Evolutionary conservation across 169 alveolate species (phyloP).

Genomic region (Plasmodium malariae): DNA sequence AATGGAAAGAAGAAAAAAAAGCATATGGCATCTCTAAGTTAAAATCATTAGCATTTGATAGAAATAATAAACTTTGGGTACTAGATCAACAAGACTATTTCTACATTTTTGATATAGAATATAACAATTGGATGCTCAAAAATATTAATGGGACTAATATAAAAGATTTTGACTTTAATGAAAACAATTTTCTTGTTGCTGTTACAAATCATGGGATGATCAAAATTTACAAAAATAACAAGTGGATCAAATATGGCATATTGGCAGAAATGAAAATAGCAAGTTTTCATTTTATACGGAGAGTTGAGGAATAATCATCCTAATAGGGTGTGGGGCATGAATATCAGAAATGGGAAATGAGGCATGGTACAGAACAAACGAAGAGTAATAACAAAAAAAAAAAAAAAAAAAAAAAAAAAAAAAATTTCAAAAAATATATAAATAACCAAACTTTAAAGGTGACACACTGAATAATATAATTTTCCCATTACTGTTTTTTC

Average conservation of each 20-base stretch:
- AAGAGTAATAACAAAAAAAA: neutral
- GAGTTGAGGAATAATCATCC: no score
- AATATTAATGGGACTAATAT: slow-evolving; percentile 47
- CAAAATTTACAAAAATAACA: slow-evolving; percentile 30
- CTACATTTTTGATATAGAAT: slow-evolving; percentile 18
- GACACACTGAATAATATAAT: no score
- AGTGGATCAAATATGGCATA: slow-evolving; percentile 71
- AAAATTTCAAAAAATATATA: neutral
- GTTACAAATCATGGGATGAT: slow-evolving; percentile 55
- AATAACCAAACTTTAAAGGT: no score
- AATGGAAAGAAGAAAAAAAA: slow-evolving; percentile 48
- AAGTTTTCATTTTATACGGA: slow-evolving; percentile 53
- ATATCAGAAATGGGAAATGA: neutral
- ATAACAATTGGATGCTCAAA: slow-evolving; percentile 65
- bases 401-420: neutral
- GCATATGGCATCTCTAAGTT: slow-evolving; percentile 71
- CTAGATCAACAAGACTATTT: slow-evolving; percentile 59
- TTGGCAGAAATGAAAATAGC: slow-evolving; percentile 48
- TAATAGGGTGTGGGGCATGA: no score
- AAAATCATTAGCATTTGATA: slow-evolving; percentile 66
- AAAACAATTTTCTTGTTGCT: slow-evolving; percentile 33
- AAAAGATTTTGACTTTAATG: slow-evolving; percentile 66
- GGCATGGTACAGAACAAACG: neutral
- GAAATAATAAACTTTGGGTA: slow-evolving; percentile 54
- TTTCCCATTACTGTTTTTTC: no score